A percentile compares a stretch with the other conserved stretches of the same genome.
These are phyloP conservation scores for Zygoascus sp. DNA, from an alignment of 1,139 yeast species.

Conservation along the genomic window DNA sequence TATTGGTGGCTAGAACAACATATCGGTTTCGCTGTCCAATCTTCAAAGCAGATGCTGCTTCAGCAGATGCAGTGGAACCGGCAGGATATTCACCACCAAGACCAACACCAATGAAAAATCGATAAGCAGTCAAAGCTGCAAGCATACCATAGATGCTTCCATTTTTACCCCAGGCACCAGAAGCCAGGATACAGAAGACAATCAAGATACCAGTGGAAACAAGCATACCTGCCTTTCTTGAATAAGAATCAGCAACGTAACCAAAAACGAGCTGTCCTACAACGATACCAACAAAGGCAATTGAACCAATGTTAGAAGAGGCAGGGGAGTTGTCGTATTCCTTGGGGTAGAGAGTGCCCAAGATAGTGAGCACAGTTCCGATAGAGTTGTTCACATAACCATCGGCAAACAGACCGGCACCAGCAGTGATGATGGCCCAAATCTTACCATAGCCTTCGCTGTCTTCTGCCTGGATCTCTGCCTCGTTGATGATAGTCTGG, in stretches of 20 bases:
- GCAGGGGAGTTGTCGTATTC: conserved; percentile 62
- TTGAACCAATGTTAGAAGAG: conserved; percentile 73
- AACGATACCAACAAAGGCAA: conserved; percentile 87
- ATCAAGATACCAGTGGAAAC: conserved; percentile 68
- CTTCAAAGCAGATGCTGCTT: conserved; percentile 75
- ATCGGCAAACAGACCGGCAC: conserved; percentile 88
- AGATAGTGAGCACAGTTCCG: conserved; percentile 68
- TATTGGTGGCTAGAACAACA: conserved; percentile 84
- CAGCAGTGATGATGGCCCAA: conserved; percentile 82
- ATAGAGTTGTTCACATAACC: conserved; percentile 86
- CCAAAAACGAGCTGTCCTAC: conserved; percentile 84
- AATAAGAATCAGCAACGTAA: conserved; percentile 67
- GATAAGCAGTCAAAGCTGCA: conserved; percentile 74
- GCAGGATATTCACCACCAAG: conserved; percentile 84
- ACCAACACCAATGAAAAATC: conserved; percentile 84
- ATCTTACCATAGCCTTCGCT: conserved; percentile 29
- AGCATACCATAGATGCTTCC: conserved; percentile 65
- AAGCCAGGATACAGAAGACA: conserved; percentile 66
- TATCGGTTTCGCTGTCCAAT: conserved; percentile 82
- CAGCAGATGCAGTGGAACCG: conserved; percentile 91
- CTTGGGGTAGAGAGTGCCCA: conserved; percentile 57
- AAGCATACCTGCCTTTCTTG: conserved; percentile 79
- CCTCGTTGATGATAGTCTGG: conserved; percentile 3
- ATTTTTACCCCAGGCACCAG: conserved; percentile 80
- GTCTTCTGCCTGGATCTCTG: conserved; percentile 9